phyloP scores from a whole-genome alignment of 139 green algal species.

The Coelastrella sp. region DNA sequence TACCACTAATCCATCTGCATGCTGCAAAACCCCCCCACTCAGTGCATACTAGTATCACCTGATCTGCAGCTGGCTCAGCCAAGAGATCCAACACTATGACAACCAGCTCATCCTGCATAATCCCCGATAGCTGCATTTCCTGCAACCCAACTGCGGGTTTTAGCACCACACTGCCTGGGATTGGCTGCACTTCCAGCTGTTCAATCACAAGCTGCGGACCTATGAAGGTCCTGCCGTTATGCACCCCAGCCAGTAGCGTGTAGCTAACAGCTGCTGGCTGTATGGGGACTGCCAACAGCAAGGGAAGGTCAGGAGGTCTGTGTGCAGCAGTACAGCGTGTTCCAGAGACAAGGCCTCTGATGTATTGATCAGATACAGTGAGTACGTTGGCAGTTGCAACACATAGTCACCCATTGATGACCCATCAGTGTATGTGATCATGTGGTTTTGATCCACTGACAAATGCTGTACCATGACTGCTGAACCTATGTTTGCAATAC shows the following conservation, averaged over 20 bases:
- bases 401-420: too few relatives aligned
- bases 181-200: conserved; percentile 51
- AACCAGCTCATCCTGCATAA: conserved; percentile 66
- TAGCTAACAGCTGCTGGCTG: conserved; percentile 52
- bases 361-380: too few relatives aligned
- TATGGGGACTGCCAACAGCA: conserved; percentile 16
- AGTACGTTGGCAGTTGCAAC: not conserved
- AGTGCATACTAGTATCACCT: not conserved
- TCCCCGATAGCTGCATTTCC: conserved; percentile 49
- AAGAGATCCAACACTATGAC: conserved; percentile 73
- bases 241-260: conserved; percentile 59
- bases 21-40: not conserved
- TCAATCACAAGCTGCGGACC: conserved; percentile 37
- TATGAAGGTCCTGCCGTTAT: conserved; percentile 78
- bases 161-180: conserved; percentile 58
- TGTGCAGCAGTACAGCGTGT: too few relatives aligned
- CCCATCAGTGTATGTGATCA: too few relatives aligned
- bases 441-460: too few relatives aligned
- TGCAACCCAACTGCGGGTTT: conserved; percentile 3
- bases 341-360: too few relatives aligned
- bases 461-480: too few relatives aligned
- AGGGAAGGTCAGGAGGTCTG: conserved; percentile 14
- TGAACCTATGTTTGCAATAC: too few relatives aligned
- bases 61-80: conserved; percentile 41
- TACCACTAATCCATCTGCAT: too few relatives aligned